A percentile compares a stretch with the other conserved stretches of the same genome.
phyloP scores from a whole-genome alignment of 805 yeast species.

The Ogataea allantospora region DNA sequence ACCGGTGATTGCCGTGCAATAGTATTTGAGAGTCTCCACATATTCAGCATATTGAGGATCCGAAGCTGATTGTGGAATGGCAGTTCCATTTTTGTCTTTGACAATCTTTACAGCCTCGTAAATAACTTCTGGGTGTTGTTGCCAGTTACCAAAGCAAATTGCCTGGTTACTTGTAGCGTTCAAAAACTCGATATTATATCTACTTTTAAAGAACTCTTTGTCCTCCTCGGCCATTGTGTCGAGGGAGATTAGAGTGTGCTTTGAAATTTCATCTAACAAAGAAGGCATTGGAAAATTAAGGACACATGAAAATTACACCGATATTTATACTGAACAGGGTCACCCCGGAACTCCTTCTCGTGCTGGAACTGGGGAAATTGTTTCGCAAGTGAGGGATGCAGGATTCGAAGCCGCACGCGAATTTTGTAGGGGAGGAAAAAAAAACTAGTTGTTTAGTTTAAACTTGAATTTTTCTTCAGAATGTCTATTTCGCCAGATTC shows the following conservation, averaged over 20 bases:
- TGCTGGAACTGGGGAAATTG: constrained; percentile 1
- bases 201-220: constrained; percentile 15
- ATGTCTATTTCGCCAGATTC: constrained; percentile 18
- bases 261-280: constrained; percentile 18
- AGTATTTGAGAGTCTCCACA: constrained; percentile 20
- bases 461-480: neutral
- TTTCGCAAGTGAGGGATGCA: neutral
- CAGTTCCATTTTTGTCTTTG: constrained; percentile 10
- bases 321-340: neutral
- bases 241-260: constrained; percentile 23
- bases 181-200: constrained; percentile 18
- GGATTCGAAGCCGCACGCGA: neutral
- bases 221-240: constrained; percentile 28
- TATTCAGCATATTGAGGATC: constrained; percentile 13
- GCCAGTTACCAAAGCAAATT: constrained; percentile 25
- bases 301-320: no score
- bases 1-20: constrained; percentile 28
- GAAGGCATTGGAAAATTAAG: constrained; percentile 4
- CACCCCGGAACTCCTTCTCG: neutral
- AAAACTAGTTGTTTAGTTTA: constrained; percentile 4
- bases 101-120: constrained; percentile 22
- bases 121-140: constrained; percentile 21
- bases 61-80: constrained; percentile 15
- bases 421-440: neutral
- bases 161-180: constrained; percentile 33